These are phyloP conservation scores for Lentinula aciculospora DNA, from an alignment of 768 basidiomycete genomes.

Conservation along the genomic window DNA sequence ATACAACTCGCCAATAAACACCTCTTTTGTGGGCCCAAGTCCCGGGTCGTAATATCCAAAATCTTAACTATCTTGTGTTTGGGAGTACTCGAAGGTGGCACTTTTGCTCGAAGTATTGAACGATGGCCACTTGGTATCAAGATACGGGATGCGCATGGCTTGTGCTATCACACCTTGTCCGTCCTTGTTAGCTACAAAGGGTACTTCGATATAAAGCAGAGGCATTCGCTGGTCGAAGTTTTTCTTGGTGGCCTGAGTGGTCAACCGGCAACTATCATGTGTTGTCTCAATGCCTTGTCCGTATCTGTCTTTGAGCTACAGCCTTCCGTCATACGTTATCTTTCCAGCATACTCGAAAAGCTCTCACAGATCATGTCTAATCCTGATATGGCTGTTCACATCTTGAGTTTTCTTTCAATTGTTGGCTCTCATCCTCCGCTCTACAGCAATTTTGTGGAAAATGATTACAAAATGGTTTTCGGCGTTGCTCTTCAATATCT, in stretches of 20 bases:
- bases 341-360: constrained; percentile 75
- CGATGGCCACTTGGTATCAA: constrained; percentile 60
- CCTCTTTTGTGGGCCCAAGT: constrained; percentile 87
- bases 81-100: constrained; percentile 47
- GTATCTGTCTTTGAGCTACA: constrained; percentile 85
- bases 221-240: constrained; percentile 68
- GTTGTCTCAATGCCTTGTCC: constrained; percentile 85
- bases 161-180: constrained; percentile 83
- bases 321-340: constrained; percentile 69
- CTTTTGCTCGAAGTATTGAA: constrained; percentile 51
- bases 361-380: constrained; percentile 93
- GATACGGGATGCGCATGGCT: constrained; percentile 76
- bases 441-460: constrained; percentile 87
- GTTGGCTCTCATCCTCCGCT: constrained; percentile 75
- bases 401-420: constrained; percentile 86
- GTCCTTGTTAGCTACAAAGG: constrained; percentile 84
- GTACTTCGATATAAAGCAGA: constrained; percentile 64
- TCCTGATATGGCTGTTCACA: constrained; percentile 90
- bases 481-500: constrained; percentile 92
- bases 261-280: constrained; percentile 74
- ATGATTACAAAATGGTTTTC: constrained; percentile 90
- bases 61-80: constrained; percentile 66
- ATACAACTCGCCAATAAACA: constrained; percentile 93
- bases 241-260: constrained; percentile 66
- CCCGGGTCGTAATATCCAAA: constrained; percentile 53